phyloP scores from a whole-genome alignment of 2,329 filamentous ascomycete genomes.

The Bipolaris cookei region DNA sequence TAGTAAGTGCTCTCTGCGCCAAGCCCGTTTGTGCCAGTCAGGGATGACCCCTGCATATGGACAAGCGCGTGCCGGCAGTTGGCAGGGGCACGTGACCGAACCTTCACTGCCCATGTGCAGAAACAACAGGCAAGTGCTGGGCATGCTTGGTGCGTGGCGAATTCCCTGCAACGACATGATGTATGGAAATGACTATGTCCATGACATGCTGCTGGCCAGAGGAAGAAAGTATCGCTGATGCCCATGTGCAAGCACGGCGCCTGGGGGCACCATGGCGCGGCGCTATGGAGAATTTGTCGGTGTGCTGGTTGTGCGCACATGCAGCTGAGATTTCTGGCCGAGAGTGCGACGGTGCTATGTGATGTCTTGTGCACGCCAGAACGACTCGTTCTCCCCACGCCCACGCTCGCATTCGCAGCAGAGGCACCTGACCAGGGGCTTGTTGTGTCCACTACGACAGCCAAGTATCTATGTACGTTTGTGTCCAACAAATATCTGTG shows the following conservation, averaged over 20 bases:
- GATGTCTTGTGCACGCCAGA: slow-evolving; percentile 5
- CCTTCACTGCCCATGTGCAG: background rate
- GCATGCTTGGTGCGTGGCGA: background rate
- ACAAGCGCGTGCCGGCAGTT: background rate
- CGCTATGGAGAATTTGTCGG: slow-evolving; percentile 12
- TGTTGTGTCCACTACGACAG: background rate
- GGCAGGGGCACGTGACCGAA: background rate
- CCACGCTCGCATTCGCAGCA: background rate
- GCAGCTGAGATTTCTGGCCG: slow-evolving; percentile 22
- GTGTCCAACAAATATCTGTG: too few relatives aligned
- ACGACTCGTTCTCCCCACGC: background rate
- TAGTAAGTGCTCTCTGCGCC: too few relatives aligned
- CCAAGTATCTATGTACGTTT: background rate
- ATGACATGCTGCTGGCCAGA: background rate
- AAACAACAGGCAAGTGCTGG: background rate
- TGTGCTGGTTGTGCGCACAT: slow-evolving; percentile 17
- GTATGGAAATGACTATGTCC: background rate
- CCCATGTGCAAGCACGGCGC: slow-evolving; percentile 4
- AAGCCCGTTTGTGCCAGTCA: too few relatives aligned
- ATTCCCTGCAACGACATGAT: background rate
- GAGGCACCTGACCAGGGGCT: background rate
- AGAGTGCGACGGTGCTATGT: slow-evolving; percentile 18
- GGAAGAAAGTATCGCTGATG: background rate
- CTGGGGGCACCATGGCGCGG: slow-evolving; percentile 9
- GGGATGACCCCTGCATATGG: background rate